phyloP scores from a whole-genome alignment of 176 grass and related monocot species.

The Ampelocalamus luodianensis region DNA sequence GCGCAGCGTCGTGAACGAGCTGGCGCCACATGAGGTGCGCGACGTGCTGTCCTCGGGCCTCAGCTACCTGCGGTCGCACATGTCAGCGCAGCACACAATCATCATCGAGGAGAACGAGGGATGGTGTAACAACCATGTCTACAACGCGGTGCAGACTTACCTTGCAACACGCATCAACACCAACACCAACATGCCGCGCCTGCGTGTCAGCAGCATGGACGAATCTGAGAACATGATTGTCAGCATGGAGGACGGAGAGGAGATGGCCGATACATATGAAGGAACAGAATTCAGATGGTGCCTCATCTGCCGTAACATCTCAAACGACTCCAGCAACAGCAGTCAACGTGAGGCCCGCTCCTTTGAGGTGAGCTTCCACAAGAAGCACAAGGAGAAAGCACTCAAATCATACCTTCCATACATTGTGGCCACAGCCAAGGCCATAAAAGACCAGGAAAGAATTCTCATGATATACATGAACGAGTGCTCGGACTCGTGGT shows the following conservation, averaged over 20 bases:
- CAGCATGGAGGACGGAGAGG: conserved; percentile 60
- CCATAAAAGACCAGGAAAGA: conserved; percentile 56
- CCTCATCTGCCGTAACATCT: not conserved
- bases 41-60: conserved; percentile 35
- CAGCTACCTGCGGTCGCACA: conserved; percentile 38
- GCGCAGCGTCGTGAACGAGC: conserved; percentile 46
- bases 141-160: conserved; percentile 54
- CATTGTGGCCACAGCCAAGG: conserved; percentile 62
- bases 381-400: conserved; percentile 67
- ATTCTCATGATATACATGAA: conserved; percentile 63
- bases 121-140: conserved; percentile 47
- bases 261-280: conserved; percentile 60
- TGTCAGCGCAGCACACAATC: conserved; percentile 54
- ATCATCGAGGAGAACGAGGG: conserved; percentile 61
- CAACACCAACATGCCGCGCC: conserved; percentile 37
- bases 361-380: conserved; percentile 72
- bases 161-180: conserved; percentile 48
- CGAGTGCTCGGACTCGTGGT: conserved; percentile 54
- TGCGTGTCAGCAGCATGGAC: conserved; percentile 49
- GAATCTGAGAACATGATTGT: conserved; percentile 51
- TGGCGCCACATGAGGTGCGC: conserved; percentile 51
- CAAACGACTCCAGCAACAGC: conserved; percentile 1
- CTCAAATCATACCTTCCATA: conserved; percentile 72
- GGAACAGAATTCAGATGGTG: conserved; percentile 67
- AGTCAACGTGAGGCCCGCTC: conserved; percentile 30